Conservation (phyloP, 495 filamentous ascomycete genomes). For the Antarctomyces pellizariae region DNA sequence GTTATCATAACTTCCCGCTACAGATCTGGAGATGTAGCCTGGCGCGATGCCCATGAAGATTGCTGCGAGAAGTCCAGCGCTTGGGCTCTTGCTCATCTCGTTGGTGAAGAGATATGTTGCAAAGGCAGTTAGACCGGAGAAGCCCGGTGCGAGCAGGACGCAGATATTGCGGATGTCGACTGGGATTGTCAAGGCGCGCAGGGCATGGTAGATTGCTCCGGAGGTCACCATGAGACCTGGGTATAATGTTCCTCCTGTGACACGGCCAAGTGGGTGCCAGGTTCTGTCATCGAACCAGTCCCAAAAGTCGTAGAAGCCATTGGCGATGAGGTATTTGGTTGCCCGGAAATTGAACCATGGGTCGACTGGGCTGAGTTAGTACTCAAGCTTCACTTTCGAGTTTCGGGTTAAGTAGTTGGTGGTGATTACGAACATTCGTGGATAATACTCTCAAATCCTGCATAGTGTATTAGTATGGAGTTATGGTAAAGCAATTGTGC, state of each 20-base stretch:
- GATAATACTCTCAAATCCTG: constrained; percentile 97
- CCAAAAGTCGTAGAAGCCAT: constrained; percentile 99
- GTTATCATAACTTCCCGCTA: constrained; percentile 98
- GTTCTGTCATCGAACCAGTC: constrained; percentile 99
- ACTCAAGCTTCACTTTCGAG: too few relatives aligned
- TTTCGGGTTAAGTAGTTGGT: too few relatives aligned
- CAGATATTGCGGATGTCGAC: constrained; percentile 98
- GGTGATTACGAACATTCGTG: constrained; percentile 66
- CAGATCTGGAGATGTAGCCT: constrained; percentile 91
- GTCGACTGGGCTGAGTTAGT: constrained; percentile 39
- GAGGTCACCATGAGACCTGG: constrained; percentile 98
- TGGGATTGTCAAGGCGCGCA: constrained; percentile 75
- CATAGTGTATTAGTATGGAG: constrained; percentile 3
- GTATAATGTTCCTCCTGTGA: constrained; percentile 95
- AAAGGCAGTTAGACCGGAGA: constrained; percentile 84
- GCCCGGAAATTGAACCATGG: constrained; percentile 99
- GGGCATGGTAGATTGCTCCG: constrained; percentile 84
- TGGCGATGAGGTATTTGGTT: constrained; percentile 85
- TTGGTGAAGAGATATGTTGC: constrained; percentile 91
- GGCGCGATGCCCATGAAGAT: constrained; percentile 94
- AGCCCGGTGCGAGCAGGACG: constrained; percentile 84
- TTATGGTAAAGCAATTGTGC: too few relatives aligned
- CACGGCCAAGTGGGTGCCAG: constrained; percentile 97
- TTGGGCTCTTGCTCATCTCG: constrained; percentile 81
- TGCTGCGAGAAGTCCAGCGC: constrained; percentile 84